Conservation (phyloP, 2,329 filamentous ascomycete genomes). For the Fusarium oligoseptatum region DNA sequence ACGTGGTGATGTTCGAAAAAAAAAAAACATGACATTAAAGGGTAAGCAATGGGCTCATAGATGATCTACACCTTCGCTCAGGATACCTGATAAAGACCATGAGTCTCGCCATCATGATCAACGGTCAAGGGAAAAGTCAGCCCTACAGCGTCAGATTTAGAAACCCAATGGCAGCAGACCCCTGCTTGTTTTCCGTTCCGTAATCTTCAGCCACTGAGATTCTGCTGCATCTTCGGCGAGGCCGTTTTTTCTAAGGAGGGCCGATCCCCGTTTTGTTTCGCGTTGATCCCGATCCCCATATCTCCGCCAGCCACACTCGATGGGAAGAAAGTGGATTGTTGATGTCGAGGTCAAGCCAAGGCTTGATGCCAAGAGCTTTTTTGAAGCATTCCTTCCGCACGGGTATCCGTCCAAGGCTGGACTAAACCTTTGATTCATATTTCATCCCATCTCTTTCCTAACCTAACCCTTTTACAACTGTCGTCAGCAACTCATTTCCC, state of each 20-base stretch:
- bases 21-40: background rate
- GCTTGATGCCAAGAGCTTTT: background rate
- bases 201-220: constrained; percentile 5
- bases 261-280: background rate
- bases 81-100: background rate
- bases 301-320: background rate
- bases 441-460: background rate
- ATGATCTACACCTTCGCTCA: background rate
- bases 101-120: constrained; percentile 6
- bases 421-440: background rate
- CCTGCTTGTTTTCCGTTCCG: background rate
- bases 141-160: constrained; percentile 19
- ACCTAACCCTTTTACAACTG: background rate
- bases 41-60: background rate
- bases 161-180: background rate
- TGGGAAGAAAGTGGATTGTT: background rate
- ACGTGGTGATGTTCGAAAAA: background rate
- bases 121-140: constrained; percentile 10
- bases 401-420: background rate
- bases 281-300: background rate
- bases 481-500: background rate
- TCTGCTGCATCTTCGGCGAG: constrained; percentile 19
- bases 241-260: background rate
- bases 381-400: background rate
- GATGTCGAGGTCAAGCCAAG: background rate